A percentile compares a stretch with the other conserved stretches of the same genome.
phyloP scores from a whole-genome alignment of 306 rosid species.

The Vigna trinervia region DNA sequence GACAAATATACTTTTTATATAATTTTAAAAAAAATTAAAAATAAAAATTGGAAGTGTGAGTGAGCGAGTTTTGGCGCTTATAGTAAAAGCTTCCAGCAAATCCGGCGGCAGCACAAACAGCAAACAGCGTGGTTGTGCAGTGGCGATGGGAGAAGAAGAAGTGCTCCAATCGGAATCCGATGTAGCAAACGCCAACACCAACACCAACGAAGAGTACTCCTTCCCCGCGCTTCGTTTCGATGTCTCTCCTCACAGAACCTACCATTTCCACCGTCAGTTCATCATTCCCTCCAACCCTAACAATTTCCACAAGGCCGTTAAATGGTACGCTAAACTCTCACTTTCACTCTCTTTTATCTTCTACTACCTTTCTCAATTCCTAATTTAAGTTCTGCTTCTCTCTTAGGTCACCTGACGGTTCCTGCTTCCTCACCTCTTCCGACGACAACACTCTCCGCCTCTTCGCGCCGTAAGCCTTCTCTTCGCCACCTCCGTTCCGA shows the following conservation, averaged over 20 bases:
- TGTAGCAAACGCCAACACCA: constrained; percentile 3
- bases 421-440: constrained; percentile 81
- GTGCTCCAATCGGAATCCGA: constrained; percentile 30
- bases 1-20: too few species aligned
- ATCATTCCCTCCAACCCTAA: constrained; percentile 70
- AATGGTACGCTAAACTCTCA: constrained; percentile 60
- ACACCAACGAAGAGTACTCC: constrained; percentile 44
- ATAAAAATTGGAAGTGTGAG: neutral
- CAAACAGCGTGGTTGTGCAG: neutral
- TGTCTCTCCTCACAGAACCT: constrained; percentile 66
- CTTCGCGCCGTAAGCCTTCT: constrained; percentile 59
- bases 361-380: neutral
- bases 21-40: neutral
- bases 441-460: constrained; percentile 82
- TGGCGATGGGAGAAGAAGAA: constrained; percentile 58
- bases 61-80: constrained; percentile 11
- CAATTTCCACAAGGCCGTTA: constrained; percentile 84
- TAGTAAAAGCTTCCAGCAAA: neutral
- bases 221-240: constrained; percentile 70
- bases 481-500: neutral
- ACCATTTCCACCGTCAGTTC: constrained; percentile 84
- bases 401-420: constrained; percentile 92
- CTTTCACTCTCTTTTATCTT: neutral
- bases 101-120: neutral
- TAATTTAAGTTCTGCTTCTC: neutral